Conservation (phyloP, 2,329 filamentous ascomycete species). For the Botrytis cinerea region DNA sequence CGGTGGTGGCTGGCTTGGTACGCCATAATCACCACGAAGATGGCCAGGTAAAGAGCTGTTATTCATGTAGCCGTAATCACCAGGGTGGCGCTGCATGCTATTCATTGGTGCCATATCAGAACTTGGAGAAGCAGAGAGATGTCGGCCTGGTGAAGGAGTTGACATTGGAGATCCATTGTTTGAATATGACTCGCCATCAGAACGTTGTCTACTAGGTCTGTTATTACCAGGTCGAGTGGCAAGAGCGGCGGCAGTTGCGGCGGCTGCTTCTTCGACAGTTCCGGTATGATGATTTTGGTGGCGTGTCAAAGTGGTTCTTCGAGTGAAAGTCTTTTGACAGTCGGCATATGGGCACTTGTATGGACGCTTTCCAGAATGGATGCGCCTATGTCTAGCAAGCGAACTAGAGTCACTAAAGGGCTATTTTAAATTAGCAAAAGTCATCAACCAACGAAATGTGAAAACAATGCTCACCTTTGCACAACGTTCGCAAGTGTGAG, state of each 20-base stretch:
- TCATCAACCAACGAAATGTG: slow-evolving; percentile 24
- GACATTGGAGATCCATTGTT: slow-evolving; percentile 73
- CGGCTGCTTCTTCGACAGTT: slow-evolving; percentile 90
- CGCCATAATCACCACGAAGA: slow-evolving; percentile 64
- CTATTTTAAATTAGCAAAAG: slow-evolving; percentile 50
- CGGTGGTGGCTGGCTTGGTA: slow-evolving; percentile 59
- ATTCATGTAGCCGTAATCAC: slow-evolving; percentile 74
- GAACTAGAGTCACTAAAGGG: slow-evolving; percentile 97
- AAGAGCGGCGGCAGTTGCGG: slow-evolving; percentile 82
- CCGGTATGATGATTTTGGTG: slow-evolving; percentile 97
- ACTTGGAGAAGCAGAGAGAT: slow-evolving; percentile 76
- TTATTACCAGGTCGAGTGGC: slow-evolving; percentile 51
- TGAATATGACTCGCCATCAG: slow-evolving; percentile 71
- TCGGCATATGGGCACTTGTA: slow-evolving; percentile 98
- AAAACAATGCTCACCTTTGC: slow-evolving; percentile 68
- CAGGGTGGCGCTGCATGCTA: slow-evolving; percentile 54
- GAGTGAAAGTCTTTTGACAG: slow-evolving; percentile 97
- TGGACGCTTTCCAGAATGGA: slow-evolving; percentile 91
- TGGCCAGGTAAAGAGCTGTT: slow-evolving; percentile 81
- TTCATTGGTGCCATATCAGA: slow-evolving; percentile 71
- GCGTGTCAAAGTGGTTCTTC: slow-evolving; percentile 88
- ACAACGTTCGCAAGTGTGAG: slow-evolving; percentile 95
- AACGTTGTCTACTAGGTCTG: slow-evolving; percentile 56
- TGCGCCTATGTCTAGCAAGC: slow-evolving; percentile 86
- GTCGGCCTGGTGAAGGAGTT: slow-evolving; percentile 80